Evolutionary conservation across 305 asterid genomes (phyloP), one percentile per base, ranked within the genome.

Genomic region (Fraxinus dipetala): DNA sequence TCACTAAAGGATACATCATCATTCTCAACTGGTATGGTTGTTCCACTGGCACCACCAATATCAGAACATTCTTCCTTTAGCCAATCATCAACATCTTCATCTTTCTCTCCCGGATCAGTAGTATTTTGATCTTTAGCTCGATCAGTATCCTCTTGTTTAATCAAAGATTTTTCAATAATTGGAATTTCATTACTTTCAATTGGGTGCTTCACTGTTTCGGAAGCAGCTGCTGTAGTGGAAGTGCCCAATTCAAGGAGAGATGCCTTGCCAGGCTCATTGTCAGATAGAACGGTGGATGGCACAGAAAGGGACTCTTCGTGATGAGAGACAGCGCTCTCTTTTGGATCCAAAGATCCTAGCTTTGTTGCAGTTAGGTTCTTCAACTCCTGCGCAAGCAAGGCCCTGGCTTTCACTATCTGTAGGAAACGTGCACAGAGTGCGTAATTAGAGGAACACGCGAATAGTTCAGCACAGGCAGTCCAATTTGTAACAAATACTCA

Each of bases 1-100:
- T 96, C 99, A 83, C 99, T 96, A 78, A 96, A 96, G 2, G 99
- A 92, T 78, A 96, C 99, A 30, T 96, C 99, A 14, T 96, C 99
- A 51, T 91, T 89, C 87, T 87, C 95, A 26, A 93, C 81, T 38
- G 91, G 90, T 63, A 88, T 89, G 61, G 86, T 77, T 75, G 89
- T 85, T 79, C 89, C 89, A 85, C 82, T 81, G 40, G 82, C 65
- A 40, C 82, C 88, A 30, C 86, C 89, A 24, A 65, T 78, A 83
- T 90, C 99, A 1, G 89, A 61, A 83, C 80, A 85, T 82, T 94
- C 98, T 86, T 96, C 99, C 90, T 92, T 91, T 75, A 96, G 87
- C 99, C 99, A 96, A 86, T 92, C 99, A 87, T 94, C 99, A 56
- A 83, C 93, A 80, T 93, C 94, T 45, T 92, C 97, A 4, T 91